Percentiles rank a stretch among this genome's conserved stretches.
phyloP scores from a whole-genome alignment of 768 basidiomycete genomes.

The Tricholomella constricta region DNA sequence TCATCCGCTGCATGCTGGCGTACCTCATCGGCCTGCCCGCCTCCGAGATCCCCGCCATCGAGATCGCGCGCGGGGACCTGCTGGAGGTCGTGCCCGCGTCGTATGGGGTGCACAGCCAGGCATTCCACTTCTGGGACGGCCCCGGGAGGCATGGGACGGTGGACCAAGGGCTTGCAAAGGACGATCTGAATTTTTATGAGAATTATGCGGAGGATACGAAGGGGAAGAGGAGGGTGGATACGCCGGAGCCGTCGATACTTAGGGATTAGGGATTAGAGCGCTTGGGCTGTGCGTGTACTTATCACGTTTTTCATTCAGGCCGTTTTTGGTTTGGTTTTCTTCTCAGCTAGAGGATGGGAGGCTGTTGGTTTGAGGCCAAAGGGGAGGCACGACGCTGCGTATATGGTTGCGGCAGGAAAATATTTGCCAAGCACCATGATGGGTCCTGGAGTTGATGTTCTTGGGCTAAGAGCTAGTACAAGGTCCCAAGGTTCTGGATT shows the following conservation, averaged over 20 bases:
- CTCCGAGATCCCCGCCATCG: slow-evolving; percentile 95
- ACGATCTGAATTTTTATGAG: slow-evolving; percentile 84
- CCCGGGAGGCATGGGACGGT: slow-evolving; percentile 60
- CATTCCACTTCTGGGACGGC: slow-evolving; percentile 92
- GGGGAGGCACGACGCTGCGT: too few species aligned
- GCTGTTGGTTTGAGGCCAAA: too few species aligned
- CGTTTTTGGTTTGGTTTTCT: too few species aligned
- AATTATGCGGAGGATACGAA: slow-evolving; percentile 81
- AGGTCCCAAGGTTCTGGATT: too few species aligned
- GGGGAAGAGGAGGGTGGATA: slow-evolving; percentile 50
- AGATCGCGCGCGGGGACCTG: slow-evolving; percentile 95
- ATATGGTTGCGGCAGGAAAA: too few species aligned
- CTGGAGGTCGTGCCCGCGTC: slow-evolving; percentile 89
- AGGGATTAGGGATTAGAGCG: not conserved
- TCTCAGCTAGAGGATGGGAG: too few species aligned
- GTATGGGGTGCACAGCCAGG: slow-evolving; percentile 88
- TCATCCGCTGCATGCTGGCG: slow-evolving; percentile 93
- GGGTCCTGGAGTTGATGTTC: too few species aligned
- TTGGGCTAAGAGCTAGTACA: too few species aligned
- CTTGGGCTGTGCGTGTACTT: too few species aligned
- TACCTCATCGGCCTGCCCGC: slow-evolving; percentile 94
- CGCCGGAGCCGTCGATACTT: slow-evolving; percentile 13
- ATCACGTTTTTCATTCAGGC: too few species aligned
- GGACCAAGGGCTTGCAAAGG: slow-evolving; percentile 37
- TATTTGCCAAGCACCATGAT: too few species aligned